Conservation (phyloP, 805 yeast species). For the Ogataea neopini region DNA sequence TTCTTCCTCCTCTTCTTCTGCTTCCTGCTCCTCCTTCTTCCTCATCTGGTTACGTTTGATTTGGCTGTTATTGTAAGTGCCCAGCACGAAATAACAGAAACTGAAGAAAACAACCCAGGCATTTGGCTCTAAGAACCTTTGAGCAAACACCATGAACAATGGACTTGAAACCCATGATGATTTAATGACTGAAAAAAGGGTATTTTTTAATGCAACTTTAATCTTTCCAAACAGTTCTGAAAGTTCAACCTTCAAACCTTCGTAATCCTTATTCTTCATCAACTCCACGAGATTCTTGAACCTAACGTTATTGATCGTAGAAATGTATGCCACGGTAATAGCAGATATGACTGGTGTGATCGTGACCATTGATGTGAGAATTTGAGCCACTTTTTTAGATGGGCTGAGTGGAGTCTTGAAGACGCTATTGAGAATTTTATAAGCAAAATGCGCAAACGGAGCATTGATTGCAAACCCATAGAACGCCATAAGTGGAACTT, state of each 20-base stretch:
- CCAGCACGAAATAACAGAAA: conserved; percentile 56
- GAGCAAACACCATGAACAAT: conserved; percentile 54
- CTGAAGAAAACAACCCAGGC: conserved; percentile 67
- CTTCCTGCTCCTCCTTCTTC: conserved; percentile 13
- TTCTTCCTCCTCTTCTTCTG: conserved; percentile 5
- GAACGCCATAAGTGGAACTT: conserved; percentile 53
- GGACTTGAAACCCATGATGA: conserved; percentile 58
- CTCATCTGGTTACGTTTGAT: conserved; percentile 38
- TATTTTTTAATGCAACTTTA: conserved; percentile 39
- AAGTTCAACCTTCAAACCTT: conserved; percentile 19
- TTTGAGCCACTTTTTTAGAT: conserved; percentile 47
- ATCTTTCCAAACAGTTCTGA: conserved; percentile 21
- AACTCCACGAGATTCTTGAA: conserved; percentile 9
- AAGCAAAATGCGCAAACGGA: conserved; percentile 59
- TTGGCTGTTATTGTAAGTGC: conserved; percentile 61
- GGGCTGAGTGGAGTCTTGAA: conserved; percentile 45
- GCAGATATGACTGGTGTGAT: conserved; percentile 56
- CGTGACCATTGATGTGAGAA: conserved; percentile 51
- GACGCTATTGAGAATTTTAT: conserved; percentile 45
- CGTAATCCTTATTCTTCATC: conserved; percentile 11
- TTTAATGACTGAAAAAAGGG: conserved; percentile 47
- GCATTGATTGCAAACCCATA: conserved; percentile 57
- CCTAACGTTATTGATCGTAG: conserved; percentile 44
- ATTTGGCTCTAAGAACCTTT: conserved; percentile 55
- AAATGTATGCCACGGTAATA: conserved; percentile 51